Evolutionary conservation across 1,284 basidiomycete genomes (phyloP), one percentile per base, ranked within the genome.

Genomic region (Trametes sp.): DNA sequence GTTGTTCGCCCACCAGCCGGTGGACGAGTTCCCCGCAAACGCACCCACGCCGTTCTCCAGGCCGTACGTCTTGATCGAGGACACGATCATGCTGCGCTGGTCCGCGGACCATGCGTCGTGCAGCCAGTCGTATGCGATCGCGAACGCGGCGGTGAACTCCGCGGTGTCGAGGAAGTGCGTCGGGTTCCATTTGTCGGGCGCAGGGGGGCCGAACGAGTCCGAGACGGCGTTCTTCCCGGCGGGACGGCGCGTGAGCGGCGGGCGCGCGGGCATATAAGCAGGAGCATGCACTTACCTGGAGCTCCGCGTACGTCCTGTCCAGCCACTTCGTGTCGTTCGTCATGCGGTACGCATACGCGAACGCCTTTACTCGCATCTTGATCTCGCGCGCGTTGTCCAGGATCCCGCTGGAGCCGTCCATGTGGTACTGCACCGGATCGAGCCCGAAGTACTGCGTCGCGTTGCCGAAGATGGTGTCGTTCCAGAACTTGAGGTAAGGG

Each of bases 101-200:
- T 87, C 83, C 33, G 82, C 76, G 8, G 85, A 87, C 94, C 94
- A 98, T 55, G 86, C 82, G 61, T 96, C 90, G 78, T 98, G 92
- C 59, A 99, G 78, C 92, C 92, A 99, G 77, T 99, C 98, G 74
- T 98, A 99, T 1, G 90, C 98, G 70, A 98, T 93, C 38, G 86
- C 96, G 73, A 89, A 98, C 2, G 92, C 95, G 33, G 90, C 87
- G 28, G 88, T 90, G 73, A 98, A 86, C 77, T 99, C 98, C 21
- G 90, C 97, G 9, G 90, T 83, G 77, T 99, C 98, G 59, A 99
- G 90, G 88, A 98, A 99, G 80, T 99, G 98, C 5, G 57, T 67
- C 2, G 89, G 83, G 78, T 98, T 97, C 95, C 96, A 98, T 61
- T 78, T 85, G 38, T 78, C 75, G 65, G 84, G 81, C 69, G 75